A percentile compares a stretch with the other conserved stretches of the same genome.
Evolutionary conservation across 306 rosid genomes (phyloP).

Genomic region (Amphicarpaea edgeworthii): DNA sequence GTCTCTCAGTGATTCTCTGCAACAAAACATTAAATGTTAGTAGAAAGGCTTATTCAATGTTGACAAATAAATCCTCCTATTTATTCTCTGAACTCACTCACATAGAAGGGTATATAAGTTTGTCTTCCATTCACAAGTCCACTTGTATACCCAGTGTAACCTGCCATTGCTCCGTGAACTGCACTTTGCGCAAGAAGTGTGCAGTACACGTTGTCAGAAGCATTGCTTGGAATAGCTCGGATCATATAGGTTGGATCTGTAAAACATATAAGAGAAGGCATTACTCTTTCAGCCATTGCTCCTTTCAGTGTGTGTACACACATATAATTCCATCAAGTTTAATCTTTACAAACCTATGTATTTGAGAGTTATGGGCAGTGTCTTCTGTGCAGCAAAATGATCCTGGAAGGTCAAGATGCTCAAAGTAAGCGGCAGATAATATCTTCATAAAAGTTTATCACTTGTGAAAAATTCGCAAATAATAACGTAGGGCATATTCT

Average conservation of each 20-base stretch:
- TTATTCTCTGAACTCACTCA: slow-evolving; percentile 54
- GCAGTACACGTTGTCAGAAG: slow-evolving; percentile 91
- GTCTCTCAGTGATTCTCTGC: slow-evolving; percentile 83
- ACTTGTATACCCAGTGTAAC: slow-evolving; percentile 81
- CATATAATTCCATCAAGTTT: slow-evolving; percentile 1
- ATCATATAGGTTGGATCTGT: slow-evolving; percentile 98
- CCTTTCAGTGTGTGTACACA: not conserved
- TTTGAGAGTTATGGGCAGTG: slow-evolving; percentile 74
- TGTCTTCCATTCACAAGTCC: slow-evolving; percentile 95
- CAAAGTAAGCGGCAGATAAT: slow-evolving; percentile 4
- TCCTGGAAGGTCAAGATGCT: slow-evolving; percentile 63
- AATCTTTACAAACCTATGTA: slow-evolving; percentile 74
- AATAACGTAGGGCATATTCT: not conserved
- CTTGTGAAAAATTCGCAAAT: not conserved
- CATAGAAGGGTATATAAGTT: slow-evolving; percentile 83
- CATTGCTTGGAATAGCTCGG: slow-evolving; percentile 92
- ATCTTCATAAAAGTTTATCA: slow-evolving; percentile 5
- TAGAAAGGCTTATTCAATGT: not conserved
- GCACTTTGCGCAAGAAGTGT: slow-evolving; percentile 97
- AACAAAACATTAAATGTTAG: slow-evolving; percentile 15
- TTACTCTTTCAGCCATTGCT: not conserved
- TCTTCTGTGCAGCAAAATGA: slow-evolving; percentile 64
- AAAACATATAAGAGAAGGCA: slow-evolving; percentile 5
- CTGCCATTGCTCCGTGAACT: slow-evolving; percentile 98
- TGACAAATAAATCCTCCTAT: not conserved